These are phyloP conservation scores for Prosopis cineraria DNA, from an alignment of 306 rosid genomes.

Conservation along the genomic window DNA sequence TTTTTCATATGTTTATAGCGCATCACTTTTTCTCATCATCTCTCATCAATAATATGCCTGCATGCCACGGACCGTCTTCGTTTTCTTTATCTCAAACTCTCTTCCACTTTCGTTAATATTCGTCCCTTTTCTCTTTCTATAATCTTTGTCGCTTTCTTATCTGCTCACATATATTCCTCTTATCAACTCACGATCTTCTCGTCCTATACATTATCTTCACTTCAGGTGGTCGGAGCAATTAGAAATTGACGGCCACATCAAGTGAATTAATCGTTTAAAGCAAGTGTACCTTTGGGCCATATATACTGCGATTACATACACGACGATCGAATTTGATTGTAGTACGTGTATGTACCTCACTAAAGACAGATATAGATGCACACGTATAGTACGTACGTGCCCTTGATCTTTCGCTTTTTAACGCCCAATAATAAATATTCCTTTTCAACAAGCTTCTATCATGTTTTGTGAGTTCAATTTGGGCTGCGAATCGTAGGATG, in stretches of 20 bases:
- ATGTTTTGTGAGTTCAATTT: conserved; percentile 22
- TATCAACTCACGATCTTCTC: conserved; percentile 26
- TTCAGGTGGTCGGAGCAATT: conserved; percentile 10
- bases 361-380: too few relatives aligned
- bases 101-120: conserved; percentile 24
- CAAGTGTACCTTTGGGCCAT: neutral
- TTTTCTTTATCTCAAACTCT: conserved; percentile 22
- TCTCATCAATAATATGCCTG: neutral
- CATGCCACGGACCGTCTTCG: conserved; percentile 47
- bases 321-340: neutral
- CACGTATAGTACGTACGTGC: neutral
- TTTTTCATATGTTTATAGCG: neutral
- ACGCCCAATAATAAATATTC: neutral
- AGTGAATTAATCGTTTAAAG: neutral
- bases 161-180: conserved; percentile 44
- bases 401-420: conserved; percentile 26
- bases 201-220: conserved; percentile 20
- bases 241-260: conserved; percentile 12
- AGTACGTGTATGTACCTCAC: too few relatives aligned
- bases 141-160: conserved; percentile 37
- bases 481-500: conserved; percentile 28
- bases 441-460: conserved; percentile 16
- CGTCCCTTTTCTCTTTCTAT: conserved; percentile 40
- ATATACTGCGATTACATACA: neutral
- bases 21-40: conserved; percentile 2